Evolutionary conservation across 1,284 basidiomycete genomes (phyloP).

Genomic region (Puccinia triticina): DNA sequence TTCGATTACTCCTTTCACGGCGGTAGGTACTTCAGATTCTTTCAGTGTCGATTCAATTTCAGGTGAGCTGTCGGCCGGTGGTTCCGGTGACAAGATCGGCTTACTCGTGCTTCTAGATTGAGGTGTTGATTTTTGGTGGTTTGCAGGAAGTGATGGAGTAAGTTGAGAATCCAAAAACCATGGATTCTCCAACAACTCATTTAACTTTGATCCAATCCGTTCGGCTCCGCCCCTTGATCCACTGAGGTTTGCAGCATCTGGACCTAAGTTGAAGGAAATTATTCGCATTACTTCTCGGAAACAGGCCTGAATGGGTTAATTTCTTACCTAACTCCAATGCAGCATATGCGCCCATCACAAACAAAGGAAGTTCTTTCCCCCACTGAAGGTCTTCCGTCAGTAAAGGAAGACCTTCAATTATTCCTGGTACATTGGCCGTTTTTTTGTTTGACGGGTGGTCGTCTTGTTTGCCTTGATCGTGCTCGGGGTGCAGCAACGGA

Average conservation of each 20-base stretch:
- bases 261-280: slow-evolving; percentile 25
- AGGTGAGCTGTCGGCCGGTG: not conserved
- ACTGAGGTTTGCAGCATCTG: slow-evolving; percentile 48
- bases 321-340: slow-evolving; percentile 43
- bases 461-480: not conserved
- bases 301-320: not conserved
- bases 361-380: slow-evolving; percentile 44
- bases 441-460: not conserved
- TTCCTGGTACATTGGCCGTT: slow-evolving; percentile 8
- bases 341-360: slow-evolving; percentile 50
- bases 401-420: slow-evolving; percentile 43
- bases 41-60: not conserved
- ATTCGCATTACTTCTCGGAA: not conserved
- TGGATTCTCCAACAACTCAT: slow-evolving; percentile 42
- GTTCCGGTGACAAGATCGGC: not conserved
- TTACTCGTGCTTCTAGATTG: not conserved
- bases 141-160: not conserved
- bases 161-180: slow-evolving; percentile 33
- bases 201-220: slow-evolving; percentile 45
- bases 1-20: not conserved
- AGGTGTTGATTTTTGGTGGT: not conserved
- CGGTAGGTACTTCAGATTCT: not conserved
- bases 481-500: slow-evolving; percentile 14
- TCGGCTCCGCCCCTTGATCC: slow-evolving; percentile 42
- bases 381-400: slow-evolving; percentile 46